Conservation (phyloP, 441 rosid species). For the Gossypium davidsonii region DNA sequence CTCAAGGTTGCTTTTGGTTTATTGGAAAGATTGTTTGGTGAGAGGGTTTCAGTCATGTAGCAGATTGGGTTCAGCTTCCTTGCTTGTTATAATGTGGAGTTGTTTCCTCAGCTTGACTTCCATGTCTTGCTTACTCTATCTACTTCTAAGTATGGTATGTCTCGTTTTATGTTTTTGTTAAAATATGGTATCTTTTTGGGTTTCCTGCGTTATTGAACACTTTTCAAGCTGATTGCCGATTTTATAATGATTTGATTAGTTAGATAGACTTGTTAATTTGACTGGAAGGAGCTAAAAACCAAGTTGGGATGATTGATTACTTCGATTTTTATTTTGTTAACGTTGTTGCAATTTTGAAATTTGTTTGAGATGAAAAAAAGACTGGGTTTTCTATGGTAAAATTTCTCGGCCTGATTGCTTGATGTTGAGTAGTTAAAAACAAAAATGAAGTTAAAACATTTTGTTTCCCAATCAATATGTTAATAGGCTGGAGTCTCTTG, state of each 20-base stretch:
- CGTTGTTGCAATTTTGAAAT: neutral
- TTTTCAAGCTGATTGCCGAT: neutral
- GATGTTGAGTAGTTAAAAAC: neutral
- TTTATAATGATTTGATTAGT: neutral
- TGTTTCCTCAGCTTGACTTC: slow-evolving; percentile 96
- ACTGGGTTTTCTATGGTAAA: neutral
- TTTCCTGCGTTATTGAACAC: neutral
- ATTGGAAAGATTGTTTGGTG: slow-evolving; percentile 64
- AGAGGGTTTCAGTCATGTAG: slow-evolving; percentile 68
- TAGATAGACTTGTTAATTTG: neutral
- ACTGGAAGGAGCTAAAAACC: neutral
- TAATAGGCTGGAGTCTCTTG: neutral
- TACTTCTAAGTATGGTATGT: slow-evolving; percentile 74
- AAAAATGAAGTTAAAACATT: neutral
- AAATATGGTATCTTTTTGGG: neutral
- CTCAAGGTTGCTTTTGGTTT: slow-evolving; percentile 41
- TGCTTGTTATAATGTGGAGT: slow-evolving; percentile 95
- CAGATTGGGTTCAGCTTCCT: slow-evolving; percentile 76
- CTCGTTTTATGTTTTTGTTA: neutral
- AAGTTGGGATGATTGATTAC: neutral
- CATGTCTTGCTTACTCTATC: slow-evolving; percentile 71
- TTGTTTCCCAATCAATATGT: neutral
- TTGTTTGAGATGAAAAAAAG: neutral
- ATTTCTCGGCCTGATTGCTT: neutral
- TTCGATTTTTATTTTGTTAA: neutral